A percentile compares a stretch with the other conserved stretches of the same genome.
Conservation (phyloP, 306 rosid species). For the Ziziphus jujuba region DNA sequence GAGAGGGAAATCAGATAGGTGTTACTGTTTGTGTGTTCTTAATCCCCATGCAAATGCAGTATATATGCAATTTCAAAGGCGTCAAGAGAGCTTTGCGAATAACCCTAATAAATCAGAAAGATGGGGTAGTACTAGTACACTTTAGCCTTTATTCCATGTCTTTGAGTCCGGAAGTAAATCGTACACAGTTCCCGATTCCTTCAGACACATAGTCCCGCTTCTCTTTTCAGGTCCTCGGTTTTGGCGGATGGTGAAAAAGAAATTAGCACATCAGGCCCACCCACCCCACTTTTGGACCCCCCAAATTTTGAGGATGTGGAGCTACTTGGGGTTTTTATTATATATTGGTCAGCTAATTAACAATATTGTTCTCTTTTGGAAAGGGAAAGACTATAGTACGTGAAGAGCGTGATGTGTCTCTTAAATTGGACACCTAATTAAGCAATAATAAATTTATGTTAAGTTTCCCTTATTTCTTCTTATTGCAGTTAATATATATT, state of each 20-base stretch:
- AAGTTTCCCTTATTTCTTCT: too few species aligned
- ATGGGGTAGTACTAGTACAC: constrained; percentile 32
- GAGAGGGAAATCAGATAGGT: constrained; percentile 24
- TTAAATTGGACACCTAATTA: too few species aligned
- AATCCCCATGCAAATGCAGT: constrained; percentile 55
- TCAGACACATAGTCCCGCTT: constrained; percentile 52
- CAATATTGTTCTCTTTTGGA: too few species aligned
- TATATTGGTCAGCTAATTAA: too few species aligned
- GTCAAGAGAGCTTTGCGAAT: constrained; percentile 25
- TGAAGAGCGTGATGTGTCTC: too few species aligned
- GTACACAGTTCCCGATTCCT: constrained; percentile 74
- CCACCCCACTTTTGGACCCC: background rate
- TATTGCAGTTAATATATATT: too few species aligned
- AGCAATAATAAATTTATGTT: too few species aligned
- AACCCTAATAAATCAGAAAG: constrained; percentile 22
- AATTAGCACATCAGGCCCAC: constrained; percentile 13
- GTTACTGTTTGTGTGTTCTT: constrained; percentile 30
- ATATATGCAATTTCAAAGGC: constrained; percentile 37
- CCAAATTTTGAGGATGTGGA: background rate
- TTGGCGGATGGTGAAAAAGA: constrained; percentile 40
- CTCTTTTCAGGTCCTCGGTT: constrained; percentile 69
- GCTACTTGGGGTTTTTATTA: background rate
- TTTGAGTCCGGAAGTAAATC: constrained; percentile 69
- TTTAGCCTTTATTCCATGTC: constrained; percentile 50
- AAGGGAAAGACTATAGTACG: too few species aligned